Percentiles rank a stretch among this genome's conserved stretches.
These are phyloP conservation scores for Teunomyces lycoperdinae DNA, from an alignment of 805 yeast genomes.

Conservation along the genomic window DNA sequence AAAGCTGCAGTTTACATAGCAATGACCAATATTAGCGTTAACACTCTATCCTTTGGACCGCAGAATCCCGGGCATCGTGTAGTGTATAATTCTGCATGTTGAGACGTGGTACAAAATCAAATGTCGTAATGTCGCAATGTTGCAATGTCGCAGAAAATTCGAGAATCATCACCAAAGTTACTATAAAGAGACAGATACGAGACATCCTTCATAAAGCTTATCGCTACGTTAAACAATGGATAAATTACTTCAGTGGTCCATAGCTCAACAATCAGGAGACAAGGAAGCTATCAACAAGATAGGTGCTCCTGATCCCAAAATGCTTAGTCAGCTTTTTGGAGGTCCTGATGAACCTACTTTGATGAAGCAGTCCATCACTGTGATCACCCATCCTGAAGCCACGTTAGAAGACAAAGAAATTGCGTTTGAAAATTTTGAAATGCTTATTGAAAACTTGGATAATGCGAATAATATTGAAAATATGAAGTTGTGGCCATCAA, in stretches of 20 bases:
- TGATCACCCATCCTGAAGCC: constrained; percentile 57
- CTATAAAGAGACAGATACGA: background rate
- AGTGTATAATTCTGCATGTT: background rate
- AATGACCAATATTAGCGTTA: background rate
- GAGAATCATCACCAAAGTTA: background rate
- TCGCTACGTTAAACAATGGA: constrained; percentile 55
- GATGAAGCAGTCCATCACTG: constrained; percentile 74
- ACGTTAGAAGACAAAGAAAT: constrained; percentile 61
- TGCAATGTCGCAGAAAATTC: constrained; percentile 4
- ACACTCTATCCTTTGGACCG: constrained; percentile 1
- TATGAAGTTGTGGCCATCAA: constrained; percentile 73
- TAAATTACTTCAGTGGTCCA: constrained; percentile 88
- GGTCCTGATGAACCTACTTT: constrained; percentile 85
- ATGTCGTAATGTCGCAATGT: background rate
- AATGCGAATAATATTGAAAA: constrained; percentile 91
- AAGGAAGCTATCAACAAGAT: constrained; percentile 60
- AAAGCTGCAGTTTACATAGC: too few species aligned
- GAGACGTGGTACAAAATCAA: background rate
- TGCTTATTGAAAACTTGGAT: constrained; percentile 89
- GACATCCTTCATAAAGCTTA: background rate
- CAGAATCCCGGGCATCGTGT: background rate
- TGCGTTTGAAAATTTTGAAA: constrained; percentile 89
- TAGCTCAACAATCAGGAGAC: constrained; percentile 72
- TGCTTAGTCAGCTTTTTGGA: constrained; percentile 71
- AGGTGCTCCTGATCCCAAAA: constrained; percentile 77